Evolutionary conservation across 768 basidiomycete species (phyloP), one percentile per base, ranked within the genome.

Genomic region (Pleurotus tuoliensis): DNA sequence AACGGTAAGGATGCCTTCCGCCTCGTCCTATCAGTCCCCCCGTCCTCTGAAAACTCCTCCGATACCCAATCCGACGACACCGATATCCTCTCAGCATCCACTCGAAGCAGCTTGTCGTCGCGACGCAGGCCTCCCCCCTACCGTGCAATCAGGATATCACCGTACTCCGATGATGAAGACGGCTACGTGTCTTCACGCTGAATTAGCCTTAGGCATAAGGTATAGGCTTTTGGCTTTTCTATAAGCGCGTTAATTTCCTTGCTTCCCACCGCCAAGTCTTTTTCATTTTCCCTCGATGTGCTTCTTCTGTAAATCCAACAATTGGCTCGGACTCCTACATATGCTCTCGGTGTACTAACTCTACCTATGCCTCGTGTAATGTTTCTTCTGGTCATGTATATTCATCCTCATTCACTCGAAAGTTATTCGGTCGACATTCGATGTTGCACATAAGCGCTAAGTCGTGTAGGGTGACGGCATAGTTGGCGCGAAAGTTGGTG

Each of bases 1-100:
- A 99, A 97, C 67, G 93, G 92, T 46, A 98, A 98, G 71, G 94
- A 98, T 67, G 95, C 95, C 0, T 97, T 92, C 65, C 80, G 92
- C 39, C 83, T 94, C 47, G 82, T 91, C 18, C 82, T 91, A 45
- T 72, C 81, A 27, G 70, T 90, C 4, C 79, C 84, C 9, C 73
- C 66, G 4, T 47, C 70, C 3, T 66, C 70, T 46, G 72, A 74
- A n/a, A 22, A 34, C 12, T 53, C 51, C 4, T 53, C 51, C 12
- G 75, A 72, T 52, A 68, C 71, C 56, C 60, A 64, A 38, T 73
- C 71, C 0, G 71, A 71, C 39, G 62, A 59, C 30, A 66, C 63
- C 15, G 46, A 46, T 5, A 37, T 44, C 8, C 18, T 50, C 22
- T 20, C 44, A 15, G 22, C 49, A 43, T 41, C 13, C 8, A 24